Evolutionary conservation across 2,329 filamentous ascomycete species (phyloP).

Genomic region (Penicillium corylophilum): DNA sequence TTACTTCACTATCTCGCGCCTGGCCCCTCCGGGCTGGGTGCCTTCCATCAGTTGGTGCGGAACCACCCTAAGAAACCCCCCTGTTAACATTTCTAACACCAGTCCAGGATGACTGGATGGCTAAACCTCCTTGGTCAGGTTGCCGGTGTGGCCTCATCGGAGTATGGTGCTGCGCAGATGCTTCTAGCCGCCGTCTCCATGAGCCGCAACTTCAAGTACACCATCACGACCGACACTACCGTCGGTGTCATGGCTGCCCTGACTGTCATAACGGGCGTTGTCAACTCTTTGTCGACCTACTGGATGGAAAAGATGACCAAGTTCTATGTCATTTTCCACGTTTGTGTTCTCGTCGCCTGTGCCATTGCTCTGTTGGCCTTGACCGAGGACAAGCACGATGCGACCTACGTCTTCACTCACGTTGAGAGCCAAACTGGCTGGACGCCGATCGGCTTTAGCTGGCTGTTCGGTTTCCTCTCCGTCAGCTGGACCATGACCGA

Average conservation of each 20-base stretch:
- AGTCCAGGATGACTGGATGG: slow-evolving; percentile 45
- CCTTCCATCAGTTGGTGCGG: slow-evolving; percentile 50
- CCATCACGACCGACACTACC: slow-evolving; percentile 48
- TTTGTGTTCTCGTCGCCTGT: slow-evolving; percentile 52
- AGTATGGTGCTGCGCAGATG: slow-evolving; percentile 59
- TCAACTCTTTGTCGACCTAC: slow-evolving; percentile 58
- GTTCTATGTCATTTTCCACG: slow-evolving; percentile 58
- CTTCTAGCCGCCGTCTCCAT: slow-evolving; percentile 58
- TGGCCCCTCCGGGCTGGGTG: slow-evolving; percentile 50
- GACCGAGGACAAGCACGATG: slow-evolving; percentile 52
- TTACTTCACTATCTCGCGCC: slow-evolving; percentile 58
- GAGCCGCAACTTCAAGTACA: slow-evolving; percentile 48
- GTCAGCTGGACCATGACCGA: slow-evolving; percentile 63
- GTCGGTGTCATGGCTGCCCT: slow-evolving; percentile 58
- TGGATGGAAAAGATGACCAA: slow-evolving; percentile 61
- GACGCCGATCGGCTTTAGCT: slow-evolving; percentile 55
- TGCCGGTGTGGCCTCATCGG: slow-evolving; percentile 56
- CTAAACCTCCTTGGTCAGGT: slow-evolving; percentile 55
- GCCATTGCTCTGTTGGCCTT: slow-evolving; percentile 53
- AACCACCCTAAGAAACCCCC: no score
- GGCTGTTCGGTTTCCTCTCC: slow-evolving; percentile 61
- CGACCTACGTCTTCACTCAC: slow-evolving; percentile 57
- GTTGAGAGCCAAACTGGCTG: slow-evolving; percentile 55
- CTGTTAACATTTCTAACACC: no score
- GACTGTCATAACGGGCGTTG: slow-evolving; percentile 51